A percentile compares a stretch with the other conserved stretches of the same genome.
phyloP scores from a whole-genome alignment of 108 stramenopile genomes.

The Cyclotella cryptica region DNA sequence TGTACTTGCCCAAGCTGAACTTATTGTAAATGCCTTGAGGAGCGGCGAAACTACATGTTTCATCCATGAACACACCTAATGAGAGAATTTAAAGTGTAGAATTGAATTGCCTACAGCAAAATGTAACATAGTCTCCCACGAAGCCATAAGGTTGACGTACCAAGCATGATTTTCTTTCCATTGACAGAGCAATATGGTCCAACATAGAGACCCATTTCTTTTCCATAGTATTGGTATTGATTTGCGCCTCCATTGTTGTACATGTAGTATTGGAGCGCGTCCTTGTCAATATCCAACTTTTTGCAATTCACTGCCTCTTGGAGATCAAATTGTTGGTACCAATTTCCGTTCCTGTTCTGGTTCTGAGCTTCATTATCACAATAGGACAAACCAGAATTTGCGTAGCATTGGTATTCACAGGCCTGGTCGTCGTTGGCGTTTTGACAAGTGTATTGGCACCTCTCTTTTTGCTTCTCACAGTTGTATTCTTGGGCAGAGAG shows the following conservation, averaged over 20 bases:
- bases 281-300: constrained; percentile 27
- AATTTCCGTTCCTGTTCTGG: constrained; percentile 41
- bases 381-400: constrained; percentile 52
- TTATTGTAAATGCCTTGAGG: constrained; percentile 57
- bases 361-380: constrained; percentile 62
- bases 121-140: neutral
- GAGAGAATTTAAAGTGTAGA: constrained; percentile 43
- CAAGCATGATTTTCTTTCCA: constrained; percentile 42
- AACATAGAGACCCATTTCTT: constrained; percentile 59
- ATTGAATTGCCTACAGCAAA: neutral
- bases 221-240: neutral
- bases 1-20: constrained; percentile 56
- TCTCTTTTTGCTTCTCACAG: constrained; percentile 72
- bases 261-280: constrained; percentile 36
- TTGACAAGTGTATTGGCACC: constrained; percentile 68
- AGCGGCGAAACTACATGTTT: constrained; percentile 64
- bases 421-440: constrained; percentile 68
- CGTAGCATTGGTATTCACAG: constrained; percentile 33
- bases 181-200: constrained; percentile 80
- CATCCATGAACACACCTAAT: constrained; percentile 79
- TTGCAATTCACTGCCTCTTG: constrained; percentile 43
- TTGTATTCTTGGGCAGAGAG: constrained; percentile 57
- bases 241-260: neutral
- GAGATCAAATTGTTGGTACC: constrained; percentile 34
- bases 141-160: neutral